Percentiles rank a stretch among this genome's conserved stretches.
These are phyloP conservation scores for Neonectria magnoliae DNA, from an alignment of 2,329 filamentous ascomycete species.

Conservation along the genomic window DNA sequence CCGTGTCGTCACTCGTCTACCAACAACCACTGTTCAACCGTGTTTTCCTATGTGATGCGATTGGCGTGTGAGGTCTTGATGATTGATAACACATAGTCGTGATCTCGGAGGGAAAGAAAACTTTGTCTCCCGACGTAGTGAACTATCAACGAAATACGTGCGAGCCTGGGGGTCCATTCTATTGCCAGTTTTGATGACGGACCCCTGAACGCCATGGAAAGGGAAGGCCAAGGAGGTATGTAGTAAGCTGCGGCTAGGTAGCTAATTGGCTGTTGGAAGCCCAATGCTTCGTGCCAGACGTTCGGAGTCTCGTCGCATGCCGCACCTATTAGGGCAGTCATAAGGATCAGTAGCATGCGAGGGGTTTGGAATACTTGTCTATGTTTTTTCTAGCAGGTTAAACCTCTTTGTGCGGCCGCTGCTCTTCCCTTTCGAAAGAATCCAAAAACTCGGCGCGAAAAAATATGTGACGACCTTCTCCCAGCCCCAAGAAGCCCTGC, in stretches of 20 bases:
- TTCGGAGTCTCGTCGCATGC: neutral
- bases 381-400: slow-evolving; percentile 20
- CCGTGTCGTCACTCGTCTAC: slow-evolving; percentile 39
- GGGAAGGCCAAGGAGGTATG: no score
- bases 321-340: neutral
- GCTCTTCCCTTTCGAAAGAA: slow-evolving; percentile 27
- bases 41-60: neutral
- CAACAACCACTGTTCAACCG: slow-evolving; percentile 18
- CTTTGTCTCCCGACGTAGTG: neutral
- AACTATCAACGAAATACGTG: neutral
- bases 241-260: neutral
- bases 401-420: slow-evolving; percentile 31
- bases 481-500: slow-evolving; percentile 34
- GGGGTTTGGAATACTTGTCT: slow-evolving; percentile 2
- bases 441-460: slow-evolving; percentile 25
- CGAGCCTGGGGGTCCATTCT: neutral
- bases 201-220: no score
- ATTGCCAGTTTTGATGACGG: neutral
- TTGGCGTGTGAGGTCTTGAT: neutral
- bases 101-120: neutral
- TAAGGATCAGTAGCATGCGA: neutral
- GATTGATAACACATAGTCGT: no score
- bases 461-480: slow-evolving; percentile 11
- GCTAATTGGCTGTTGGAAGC: neutral
- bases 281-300: no score